phyloP scores from a whole-genome alignment of 768 basidiomycete genomes.

The Auricularia sp. region DNA sequence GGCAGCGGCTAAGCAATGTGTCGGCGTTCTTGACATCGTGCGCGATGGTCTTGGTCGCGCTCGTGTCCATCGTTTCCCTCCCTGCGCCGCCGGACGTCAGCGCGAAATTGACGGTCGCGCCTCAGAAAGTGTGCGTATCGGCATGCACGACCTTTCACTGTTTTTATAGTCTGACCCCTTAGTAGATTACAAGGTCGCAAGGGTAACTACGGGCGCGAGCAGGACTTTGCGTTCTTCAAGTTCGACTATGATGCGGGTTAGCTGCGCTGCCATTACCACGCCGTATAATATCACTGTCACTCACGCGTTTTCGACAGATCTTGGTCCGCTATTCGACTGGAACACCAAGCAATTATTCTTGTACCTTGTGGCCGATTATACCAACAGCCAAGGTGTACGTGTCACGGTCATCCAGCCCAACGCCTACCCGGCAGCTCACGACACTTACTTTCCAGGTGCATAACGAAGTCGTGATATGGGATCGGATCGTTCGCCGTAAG shows the following conservation, averaged over 20 bases:
- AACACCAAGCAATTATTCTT: constrained; percentile 94
- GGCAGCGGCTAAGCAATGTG: constrained; percentile 62
- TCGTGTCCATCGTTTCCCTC: constrained; percentile 66
- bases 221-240: constrained; percentile 70
- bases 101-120: constrained; percentile 28
- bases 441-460: constrained; percentile 33
- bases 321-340: constrained; percentile 82
- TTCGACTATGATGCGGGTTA: constrained; percentile 75
- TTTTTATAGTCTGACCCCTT: neutral
- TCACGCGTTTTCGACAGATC: constrained; percentile 36
- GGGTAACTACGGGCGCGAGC: constrained; percentile 22
- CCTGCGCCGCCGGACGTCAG: constrained; percentile 35
- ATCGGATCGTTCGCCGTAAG: constrained; percentile 76
- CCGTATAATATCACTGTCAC: neutral
- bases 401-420: neutral
- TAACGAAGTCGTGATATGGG: constrained; percentile 84
- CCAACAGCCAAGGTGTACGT: constrained; percentile 60
- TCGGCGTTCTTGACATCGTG: constrained; percentile 67
- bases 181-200: constrained; percentile 7
- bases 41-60: constrained; percentile 56
- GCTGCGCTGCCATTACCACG: constrained; percentile 13
- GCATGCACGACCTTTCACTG: neutral
- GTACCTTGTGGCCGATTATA: constrained; percentile 78
- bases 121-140: constrained; percentile 67
- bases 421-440: constrained; percentile 3